Conservation (phyloP, 2,329 filamentous ascomycete species). For the Penicillium sp. region DNA sequence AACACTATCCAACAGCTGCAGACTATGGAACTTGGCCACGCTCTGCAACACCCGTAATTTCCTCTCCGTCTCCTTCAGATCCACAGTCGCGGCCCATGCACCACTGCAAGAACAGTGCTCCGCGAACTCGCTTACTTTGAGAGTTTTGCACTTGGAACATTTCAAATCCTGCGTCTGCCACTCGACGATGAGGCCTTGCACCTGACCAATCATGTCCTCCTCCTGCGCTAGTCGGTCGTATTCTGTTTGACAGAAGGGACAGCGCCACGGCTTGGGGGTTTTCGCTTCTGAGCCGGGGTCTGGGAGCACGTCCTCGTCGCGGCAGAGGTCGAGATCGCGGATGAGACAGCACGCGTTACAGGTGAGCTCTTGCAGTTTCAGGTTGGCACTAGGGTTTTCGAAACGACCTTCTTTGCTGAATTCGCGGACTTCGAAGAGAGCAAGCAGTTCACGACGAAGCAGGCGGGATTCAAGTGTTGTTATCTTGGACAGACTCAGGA, state of each 20-base stretch:
- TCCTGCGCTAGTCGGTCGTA: conserved; percentile 82
- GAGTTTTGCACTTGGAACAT: conserved; percentile 69
- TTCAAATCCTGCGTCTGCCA: conserved; percentile 92
- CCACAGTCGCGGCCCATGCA: conserved; percentile 75
- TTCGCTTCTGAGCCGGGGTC: conserved; percentile 42
- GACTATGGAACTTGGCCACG: conserved; percentile 77
- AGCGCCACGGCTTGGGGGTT: conserved; percentile 67
- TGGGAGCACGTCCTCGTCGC: conserved; percentile 79
- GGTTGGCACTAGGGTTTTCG: conserved; percentile 76
- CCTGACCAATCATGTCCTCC: conserved; percentile 75
- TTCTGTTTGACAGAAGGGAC: conserved; percentile 73
- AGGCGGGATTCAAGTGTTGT: conserved; percentile 86
- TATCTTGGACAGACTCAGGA: conserved; percentile 86
- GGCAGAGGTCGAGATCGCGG: conserved; percentile 87
- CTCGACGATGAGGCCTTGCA: conserved; percentile 74
- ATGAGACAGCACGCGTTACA: conserved; percentile 91
- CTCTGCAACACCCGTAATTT: conserved; percentile 71
- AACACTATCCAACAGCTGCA: conserved; percentile 79
- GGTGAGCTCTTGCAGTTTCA: conserved; percentile 75
- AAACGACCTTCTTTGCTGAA: conserved; percentile 90
- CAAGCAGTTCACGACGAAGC: conserved; percentile 84
- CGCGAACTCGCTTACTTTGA: conserved; percentile 90
- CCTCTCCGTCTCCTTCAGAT: conserved; percentile 67
- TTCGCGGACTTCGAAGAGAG: conserved; percentile 91
- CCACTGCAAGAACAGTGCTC: conserved; percentile 95